These are phyloP conservation scores for Aspergillus biplanus DNA, from an alignment of 495 filamentous ascomycete species.

Conservation along the genomic window DNA sequence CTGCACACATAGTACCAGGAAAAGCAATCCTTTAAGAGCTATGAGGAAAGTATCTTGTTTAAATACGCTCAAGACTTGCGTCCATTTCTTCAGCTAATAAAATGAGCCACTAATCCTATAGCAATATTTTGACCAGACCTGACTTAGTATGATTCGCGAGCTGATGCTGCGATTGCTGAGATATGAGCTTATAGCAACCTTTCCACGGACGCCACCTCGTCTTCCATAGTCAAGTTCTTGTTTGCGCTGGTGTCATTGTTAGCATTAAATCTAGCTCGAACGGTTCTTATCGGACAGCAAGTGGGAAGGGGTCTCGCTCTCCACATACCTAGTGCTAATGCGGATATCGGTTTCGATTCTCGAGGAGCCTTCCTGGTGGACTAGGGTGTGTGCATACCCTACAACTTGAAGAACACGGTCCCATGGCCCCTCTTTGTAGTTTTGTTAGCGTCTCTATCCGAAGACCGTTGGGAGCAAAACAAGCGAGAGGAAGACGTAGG, in stretches of 20 bases:
- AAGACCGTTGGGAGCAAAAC: background rate
- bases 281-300: too few relatives aligned
- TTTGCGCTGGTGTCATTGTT: conserved; percentile 26
- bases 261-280: background rate
- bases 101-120: too few relatives aligned
- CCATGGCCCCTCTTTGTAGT: conserved; percentile 73
- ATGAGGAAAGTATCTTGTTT: too few relatives aligned
- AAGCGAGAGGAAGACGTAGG: background rate
- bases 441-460: background rate
- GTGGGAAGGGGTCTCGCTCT: background rate
- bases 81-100: too few relatives aligned
- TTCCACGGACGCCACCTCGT: conserved; percentile 26
- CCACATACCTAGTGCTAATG: conserved; percentile 69
- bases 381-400: conserved; percentile 77
- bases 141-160: background rate
- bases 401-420: conserved; percentile 78
- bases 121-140: too few relatives aligned
- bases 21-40: too few relatives aligned
- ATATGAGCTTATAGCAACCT: conserved; percentile 16
- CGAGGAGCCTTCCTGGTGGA: conserved; percentile 73
- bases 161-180: background rate
- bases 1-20: too few relatives aligned
- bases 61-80: too few relatives aligned
- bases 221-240: conserved; percentile 30
- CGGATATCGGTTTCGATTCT: conserved; percentile 83